These are phyloP conservation scores for Aphanomyces stellatus DNA, from an alignment of 352 stramenopile species.

Conservation along the genomic window DNA sequence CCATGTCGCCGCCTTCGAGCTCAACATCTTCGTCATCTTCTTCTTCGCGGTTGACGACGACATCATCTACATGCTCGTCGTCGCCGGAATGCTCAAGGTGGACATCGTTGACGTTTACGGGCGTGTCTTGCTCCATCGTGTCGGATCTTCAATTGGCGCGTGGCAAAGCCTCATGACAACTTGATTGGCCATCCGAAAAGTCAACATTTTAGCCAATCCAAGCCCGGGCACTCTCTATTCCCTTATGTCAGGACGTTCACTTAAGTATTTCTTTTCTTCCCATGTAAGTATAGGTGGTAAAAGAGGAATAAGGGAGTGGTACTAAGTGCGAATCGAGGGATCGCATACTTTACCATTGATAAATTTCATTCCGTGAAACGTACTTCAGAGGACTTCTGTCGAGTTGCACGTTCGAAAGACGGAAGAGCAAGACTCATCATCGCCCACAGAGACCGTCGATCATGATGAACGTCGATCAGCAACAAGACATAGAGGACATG, in stretches of 20 bases:
- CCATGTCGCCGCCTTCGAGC: constrained; percentile 23
- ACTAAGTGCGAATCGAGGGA: no score
- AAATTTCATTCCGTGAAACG: background rate
- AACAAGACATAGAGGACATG: constrained; percentile 18
- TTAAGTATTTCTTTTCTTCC: no score
- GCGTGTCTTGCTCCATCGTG: background rate
- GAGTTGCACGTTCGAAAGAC: background rate
- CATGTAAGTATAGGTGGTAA: no score
- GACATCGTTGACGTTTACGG: background rate
- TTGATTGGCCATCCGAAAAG: background rate
- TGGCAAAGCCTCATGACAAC: no score
- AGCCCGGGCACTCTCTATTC: background rate
- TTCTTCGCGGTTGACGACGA: constrained; percentile 30
- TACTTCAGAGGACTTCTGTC: background rate
- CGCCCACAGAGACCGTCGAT: constrained; percentile 10
- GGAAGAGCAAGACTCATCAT: background rate
- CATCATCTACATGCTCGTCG: background rate
- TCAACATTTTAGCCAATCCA: background rate
- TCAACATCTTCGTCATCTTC: constrained; percentile 31
- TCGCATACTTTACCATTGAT: no score
- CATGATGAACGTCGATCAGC: constrained; percentile 20
- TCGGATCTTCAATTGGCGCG: no score
- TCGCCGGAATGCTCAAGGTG: background rate
- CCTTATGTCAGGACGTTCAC: no score
- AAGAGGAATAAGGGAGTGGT: no score